A percentile compares a stretch with the other conserved stretches of the same genome.
Conservation (phyloP, 1,139 yeast species). For the Nakaseomyces nivariensis region DNA sequence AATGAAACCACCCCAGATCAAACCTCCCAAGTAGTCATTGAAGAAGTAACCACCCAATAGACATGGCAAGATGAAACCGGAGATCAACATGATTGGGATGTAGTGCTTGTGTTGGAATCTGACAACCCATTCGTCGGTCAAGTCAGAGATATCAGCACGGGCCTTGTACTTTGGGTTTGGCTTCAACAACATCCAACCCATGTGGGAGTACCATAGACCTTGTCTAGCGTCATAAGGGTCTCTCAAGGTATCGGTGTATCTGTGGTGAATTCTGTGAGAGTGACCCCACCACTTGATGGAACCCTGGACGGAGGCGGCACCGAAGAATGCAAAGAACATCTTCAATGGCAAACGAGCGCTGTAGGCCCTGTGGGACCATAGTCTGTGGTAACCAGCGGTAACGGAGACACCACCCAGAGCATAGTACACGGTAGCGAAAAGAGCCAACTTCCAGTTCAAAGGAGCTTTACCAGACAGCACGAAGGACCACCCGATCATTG, state of each 20-base stretch:
- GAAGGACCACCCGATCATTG: constrained; percentile 49
- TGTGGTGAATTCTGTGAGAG: constrained; percentile 93
- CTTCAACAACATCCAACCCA: constrained; percentile 94
- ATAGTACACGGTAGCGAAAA: constrained; percentile 56
- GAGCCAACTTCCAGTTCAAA: constrained; percentile 49
- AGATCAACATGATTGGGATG: constrained; percentile 50
- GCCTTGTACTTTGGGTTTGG: constrained; percentile 95
- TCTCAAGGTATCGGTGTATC: constrained; percentile 92
- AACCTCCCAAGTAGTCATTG: constrained; percentile 90
- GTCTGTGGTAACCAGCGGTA: constrained; percentile 90
- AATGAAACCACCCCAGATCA: constrained; percentile 80
- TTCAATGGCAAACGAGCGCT: constrained; percentile 64
- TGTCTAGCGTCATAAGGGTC: constrained; percentile 96
- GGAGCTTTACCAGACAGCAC: constrained; percentile 42
- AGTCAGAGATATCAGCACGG: constrained; percentile 90
- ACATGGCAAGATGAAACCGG: constrained; percentile 69
- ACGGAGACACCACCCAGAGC: constrained; percentile 74
- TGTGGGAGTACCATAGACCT: constrained; percentile 92
- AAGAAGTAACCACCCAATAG: constrained; percentile 68
- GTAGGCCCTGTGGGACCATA: constrained; percentile 85
- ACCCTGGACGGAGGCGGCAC: constrained; percentile 95
- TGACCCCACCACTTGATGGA: constrained; percentile 99
- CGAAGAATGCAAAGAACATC: constrained; percentile 68
- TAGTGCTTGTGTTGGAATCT: constrained; percentile 91
- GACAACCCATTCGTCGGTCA: constrained; percentile 83